Conservation (phyloP, 2,329 filamentous ascomycete genomes). For the Elsinoe ampelina region DNA sequence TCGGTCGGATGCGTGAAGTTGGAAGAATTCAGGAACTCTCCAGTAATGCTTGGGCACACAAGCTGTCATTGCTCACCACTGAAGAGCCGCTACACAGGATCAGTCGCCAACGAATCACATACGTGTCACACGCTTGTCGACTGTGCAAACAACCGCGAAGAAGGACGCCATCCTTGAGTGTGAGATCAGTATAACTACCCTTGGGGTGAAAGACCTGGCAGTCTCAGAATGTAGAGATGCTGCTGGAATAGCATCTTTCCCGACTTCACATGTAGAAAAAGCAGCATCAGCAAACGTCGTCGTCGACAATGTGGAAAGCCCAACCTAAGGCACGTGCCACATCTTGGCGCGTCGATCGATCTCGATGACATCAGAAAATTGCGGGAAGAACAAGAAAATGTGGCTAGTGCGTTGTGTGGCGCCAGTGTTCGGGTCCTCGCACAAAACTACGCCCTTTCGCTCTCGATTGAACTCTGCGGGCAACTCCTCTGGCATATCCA, state of each 20-base stretch:
- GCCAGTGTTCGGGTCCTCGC: not conserved
- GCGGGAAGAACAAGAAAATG: not conserved
- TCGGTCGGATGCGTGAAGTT: not conserved
- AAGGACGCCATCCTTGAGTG: not conserved
- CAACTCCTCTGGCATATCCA: not conserved
- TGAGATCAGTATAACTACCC: not conserved
- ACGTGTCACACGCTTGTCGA: conserved; percentile 1
- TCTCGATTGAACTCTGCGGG: not conserved
- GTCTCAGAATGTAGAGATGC: not conserved
- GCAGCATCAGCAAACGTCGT: not conserved
- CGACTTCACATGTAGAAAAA: not conserved
- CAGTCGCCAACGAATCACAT: not conserved
- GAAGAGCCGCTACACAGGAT: not conserved
- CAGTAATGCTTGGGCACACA: not conserved
- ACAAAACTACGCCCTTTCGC: not conserved
- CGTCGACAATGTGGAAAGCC: not conserved
- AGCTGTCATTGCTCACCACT: not conserved
- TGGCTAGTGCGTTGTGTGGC: not conserved
- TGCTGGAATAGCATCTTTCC: no score
- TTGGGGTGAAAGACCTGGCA: no score
- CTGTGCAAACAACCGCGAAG: not conserved
- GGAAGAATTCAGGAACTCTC: not conserved
- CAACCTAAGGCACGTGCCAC: not conserved
- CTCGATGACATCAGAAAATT: not conserved
- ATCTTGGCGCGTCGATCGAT: conserved; percentile 1